A percentile compares a stretch with the other conserved stretches of the same genome.
Conservation (phyloP, 2,329 filamentous ascomycete species). For the Hirsutella thompsonii region DNA sequence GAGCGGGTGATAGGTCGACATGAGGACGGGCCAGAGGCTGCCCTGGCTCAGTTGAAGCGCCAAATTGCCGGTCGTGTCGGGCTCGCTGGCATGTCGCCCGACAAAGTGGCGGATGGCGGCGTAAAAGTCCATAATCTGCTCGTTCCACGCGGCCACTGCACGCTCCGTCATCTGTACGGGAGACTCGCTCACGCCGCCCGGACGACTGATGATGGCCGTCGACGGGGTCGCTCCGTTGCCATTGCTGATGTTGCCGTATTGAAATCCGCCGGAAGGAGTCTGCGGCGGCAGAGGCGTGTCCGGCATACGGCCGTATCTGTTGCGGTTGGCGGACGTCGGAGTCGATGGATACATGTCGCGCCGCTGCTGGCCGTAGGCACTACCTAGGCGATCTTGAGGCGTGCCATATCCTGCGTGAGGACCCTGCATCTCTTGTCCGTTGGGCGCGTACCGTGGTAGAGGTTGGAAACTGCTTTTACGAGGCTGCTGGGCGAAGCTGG, state of each 20-base stretch:
- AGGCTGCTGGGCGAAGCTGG: slow-evolving; percentile 3
- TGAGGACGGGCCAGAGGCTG: slow-evolving; percentile 22
- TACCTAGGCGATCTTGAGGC: slow-evolving; percentile 6
- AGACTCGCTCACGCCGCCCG: slow-evolving; percentile 9
- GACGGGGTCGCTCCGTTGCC: slow-evolving; percentile 4
- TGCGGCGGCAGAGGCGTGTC: slow-evolving; percentile 6
- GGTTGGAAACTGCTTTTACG: slow-evolving; percentile 4
- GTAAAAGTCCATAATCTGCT: slow-evolving; percentile 24
- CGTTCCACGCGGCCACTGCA: slow-evolving; percentile 20
- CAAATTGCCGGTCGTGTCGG: slow-evolving; percentile 12
- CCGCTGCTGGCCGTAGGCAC: not conserved
- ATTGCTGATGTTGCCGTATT: slow-evolving; percentile 6
- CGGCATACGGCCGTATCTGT: slow-evolving; percentile 17
- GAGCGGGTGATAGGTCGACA: slow-evolving; percentile 24
- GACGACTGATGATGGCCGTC: slow-evolving; percentile 8
- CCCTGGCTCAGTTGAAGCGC: slow-evolving; percentile 14
- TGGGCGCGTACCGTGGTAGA: slow-evolving; percentile 15
- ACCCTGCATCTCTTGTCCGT: slow-evolving; percentile 20
- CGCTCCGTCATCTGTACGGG: slow-evolving; percentile 23
- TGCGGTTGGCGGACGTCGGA: slow-evolving; percentile 12
- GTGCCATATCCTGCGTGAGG: slow-evolving; percentile 8
- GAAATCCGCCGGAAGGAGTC: slow-evolving; percentile 1
- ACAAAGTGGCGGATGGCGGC: slow-evolving; percentile 21
- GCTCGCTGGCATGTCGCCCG: slow-evolving; percentile 18
- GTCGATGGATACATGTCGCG: slow-evolving; percentile 17